Percentiles rank a stretch among this genome's conserved stretches.
phyloP scores from a whole-genome alignment of 345 rosid genomes.

The Linum usitatissimum region DNA sequence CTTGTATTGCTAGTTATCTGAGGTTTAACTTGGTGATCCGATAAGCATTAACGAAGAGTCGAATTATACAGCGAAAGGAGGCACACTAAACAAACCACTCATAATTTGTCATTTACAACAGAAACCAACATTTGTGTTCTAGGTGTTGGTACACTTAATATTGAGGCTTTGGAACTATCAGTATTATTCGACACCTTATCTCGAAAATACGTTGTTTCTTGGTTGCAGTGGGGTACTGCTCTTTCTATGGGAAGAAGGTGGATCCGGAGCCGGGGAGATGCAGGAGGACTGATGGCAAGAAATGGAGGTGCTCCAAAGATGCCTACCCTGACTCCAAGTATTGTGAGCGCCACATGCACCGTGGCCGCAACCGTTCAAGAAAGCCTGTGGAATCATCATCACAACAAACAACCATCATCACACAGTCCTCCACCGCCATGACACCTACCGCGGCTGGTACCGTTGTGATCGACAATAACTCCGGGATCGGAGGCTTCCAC shows the following conservation, averaged over 20 bases:
- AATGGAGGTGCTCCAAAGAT: slow-evolving; percentile 36
- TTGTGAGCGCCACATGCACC: slow-evolving; percentile 8
- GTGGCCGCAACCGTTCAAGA: slow-evolving; percentile 9
- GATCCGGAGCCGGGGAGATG: slow-evolving; percentile 26
- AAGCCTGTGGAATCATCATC: slow-evolving; percentile 4
- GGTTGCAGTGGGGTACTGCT: slow-evolving; percentile 41
- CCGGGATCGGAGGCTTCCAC: slow-evolving; percentile 29
- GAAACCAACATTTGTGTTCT: neutral
- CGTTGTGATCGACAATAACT: slow-evolving; percentile 23
- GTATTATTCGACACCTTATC: too few relatives aligned
- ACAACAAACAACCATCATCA: slow-evolving; percentile 31
- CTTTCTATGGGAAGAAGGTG: slow-evolving; percentile 38
- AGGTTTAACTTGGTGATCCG: too few relatives aligned
- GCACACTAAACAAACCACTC: too few relatives aligned
- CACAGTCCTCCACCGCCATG: slow-evolving; percentile 33
- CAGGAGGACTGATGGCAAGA: slow-evolving; percentile 30
- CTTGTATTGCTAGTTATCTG: too few relatives aligned
- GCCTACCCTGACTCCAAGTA: slow-evolving; percentile 38
- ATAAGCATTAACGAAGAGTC: too few relatives aligned
- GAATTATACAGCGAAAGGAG: neutral
- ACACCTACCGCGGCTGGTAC: slow-evolving; percentile 23
- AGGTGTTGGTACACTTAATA: slow-evolving; percentile 13
- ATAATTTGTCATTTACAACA: neutral
- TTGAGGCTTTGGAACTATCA: neutral
- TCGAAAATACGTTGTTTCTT: slow-evolving; percentile 8